Evolutionary conservation across 345 rosid genomes (phyloP), one percentile per base, ranked within the genome.

Genomic region (Lagerstroemia speciosa): DNA sequence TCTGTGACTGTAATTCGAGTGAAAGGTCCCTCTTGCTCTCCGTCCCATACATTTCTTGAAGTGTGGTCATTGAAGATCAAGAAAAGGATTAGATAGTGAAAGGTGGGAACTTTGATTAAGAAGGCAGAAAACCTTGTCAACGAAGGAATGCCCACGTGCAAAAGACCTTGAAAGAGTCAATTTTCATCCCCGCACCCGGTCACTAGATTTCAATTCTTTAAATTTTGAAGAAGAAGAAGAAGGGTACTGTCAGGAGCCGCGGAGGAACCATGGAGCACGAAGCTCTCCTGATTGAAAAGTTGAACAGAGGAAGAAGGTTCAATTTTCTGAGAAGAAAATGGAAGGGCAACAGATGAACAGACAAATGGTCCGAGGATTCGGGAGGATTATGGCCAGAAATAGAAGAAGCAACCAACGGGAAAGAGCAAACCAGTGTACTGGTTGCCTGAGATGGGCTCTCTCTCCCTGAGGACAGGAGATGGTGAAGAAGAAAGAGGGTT

Each of bases 1-100:
- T 78, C 81, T 95, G 98, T 14, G 89, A 77, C 76, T 88, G 96
- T 3, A 89, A 74, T 64, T 90, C 97, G 29, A 88, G 72, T 14
- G 91, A 77, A 33, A 90, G 63, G 68, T 95, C 97, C 60, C 92
- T 75, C 67, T 80, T 83, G 84, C 81, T 82, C 70, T 85, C 83
- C 58, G 89, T 75, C 48, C 87, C 83, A 70, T 82, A 88, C 98
- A 92, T 94, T 63, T 69, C 57, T 45, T n/a, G 20, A 11, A 30
- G 50, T 69, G 22, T 64, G 69, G 30, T 22, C 48, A 57, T 6
- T 22, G 63, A 12, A 38, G 67, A 65, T 26, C 52, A 26, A 65
- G 67, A 24, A 22, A 10, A 29, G 20, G 38, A 9, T 36, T 41
- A 41, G 46, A 41, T 36, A n/a, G n/a, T 45, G 45, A 55, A 53